Conservation (phyloP, 768 basidiomycete genomes). For the Mycena olivaceomarginata region DNA sequence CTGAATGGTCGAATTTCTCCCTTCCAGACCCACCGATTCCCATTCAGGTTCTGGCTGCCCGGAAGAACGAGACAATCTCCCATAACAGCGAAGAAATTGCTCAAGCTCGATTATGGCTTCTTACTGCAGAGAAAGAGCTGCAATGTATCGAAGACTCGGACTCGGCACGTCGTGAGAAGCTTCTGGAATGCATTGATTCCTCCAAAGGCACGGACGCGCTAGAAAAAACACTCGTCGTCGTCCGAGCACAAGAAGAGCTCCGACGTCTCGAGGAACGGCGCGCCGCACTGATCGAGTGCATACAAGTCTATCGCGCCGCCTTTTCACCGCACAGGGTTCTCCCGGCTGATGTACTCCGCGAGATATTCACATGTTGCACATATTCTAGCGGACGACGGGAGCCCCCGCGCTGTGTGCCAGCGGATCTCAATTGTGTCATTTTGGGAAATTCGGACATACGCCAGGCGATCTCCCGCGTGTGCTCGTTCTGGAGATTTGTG, state of each 20-base stretch:
- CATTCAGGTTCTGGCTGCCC: not conserved
- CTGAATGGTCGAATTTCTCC: not conserved
- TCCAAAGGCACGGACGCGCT: not conserved
- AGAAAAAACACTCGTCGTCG: not conserved
- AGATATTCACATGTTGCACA: not conserved
- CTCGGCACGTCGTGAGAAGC: conserved; percentile 1
- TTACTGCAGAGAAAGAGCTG: not conserved
- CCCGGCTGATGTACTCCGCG: not conserved
- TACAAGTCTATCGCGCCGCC: not conserved
- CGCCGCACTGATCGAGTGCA: not conserved
- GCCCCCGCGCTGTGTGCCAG: not conserved
- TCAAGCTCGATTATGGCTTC: not conserved
- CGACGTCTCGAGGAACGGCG: not conserved
- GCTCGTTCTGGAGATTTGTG: not conserved
- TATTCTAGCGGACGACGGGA: not conserved
- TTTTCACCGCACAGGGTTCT: not conserved
- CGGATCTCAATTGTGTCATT: not conserved
- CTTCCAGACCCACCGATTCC: not conserved
- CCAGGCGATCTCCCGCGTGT: not conserved
- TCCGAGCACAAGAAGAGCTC: not conserved
- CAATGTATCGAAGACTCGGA: not conserved
- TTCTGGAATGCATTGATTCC: not conserved
- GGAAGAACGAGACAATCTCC: not conserved
- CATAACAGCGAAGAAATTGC: not conserved
- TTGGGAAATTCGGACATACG: not conserved